Evolutionary conservation across 331 rosid genomes (phyloP).

Genomic region (Prunus yedoensis): DNA sequence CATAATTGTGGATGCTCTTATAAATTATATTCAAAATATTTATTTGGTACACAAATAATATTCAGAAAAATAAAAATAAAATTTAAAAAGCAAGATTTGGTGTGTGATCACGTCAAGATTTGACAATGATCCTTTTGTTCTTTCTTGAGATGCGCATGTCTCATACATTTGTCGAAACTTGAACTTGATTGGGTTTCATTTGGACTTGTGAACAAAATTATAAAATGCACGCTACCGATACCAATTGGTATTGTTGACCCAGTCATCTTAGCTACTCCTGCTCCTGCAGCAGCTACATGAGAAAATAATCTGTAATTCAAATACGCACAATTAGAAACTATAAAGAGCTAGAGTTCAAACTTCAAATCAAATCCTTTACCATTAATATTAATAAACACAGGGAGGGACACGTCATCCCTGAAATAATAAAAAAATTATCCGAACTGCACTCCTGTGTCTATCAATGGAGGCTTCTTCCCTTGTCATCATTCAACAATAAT

Average conservation of each 20-base stretch:
- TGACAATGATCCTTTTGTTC: neutral
- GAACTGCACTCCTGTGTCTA: neutral
- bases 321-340: neutral
- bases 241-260: neutral
- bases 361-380: neutral
- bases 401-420: neutral
- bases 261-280: neutral
- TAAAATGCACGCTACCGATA: neutral
- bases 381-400: neutral
- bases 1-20: too few relatives aligned
- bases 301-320: neutral
- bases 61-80: too few relatives aligned
- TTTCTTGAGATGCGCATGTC: neutral
- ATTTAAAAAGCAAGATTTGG: too few relatives aligned
- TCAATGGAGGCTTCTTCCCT: neutral
- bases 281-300: neutral
- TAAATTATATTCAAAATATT: too few relatives aligned
- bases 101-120: neutral
- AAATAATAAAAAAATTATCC: neutral
- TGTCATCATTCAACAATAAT: neutral
- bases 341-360: neutral
- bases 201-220: neutral
- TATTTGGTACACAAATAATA: too few relatives aligned
- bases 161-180: neutral
- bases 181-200: neutral